phyloP scores from a whole-genome alignment of 2,329 filamentous ascomycete species.

The Fusarium goolgardi region DNA sequence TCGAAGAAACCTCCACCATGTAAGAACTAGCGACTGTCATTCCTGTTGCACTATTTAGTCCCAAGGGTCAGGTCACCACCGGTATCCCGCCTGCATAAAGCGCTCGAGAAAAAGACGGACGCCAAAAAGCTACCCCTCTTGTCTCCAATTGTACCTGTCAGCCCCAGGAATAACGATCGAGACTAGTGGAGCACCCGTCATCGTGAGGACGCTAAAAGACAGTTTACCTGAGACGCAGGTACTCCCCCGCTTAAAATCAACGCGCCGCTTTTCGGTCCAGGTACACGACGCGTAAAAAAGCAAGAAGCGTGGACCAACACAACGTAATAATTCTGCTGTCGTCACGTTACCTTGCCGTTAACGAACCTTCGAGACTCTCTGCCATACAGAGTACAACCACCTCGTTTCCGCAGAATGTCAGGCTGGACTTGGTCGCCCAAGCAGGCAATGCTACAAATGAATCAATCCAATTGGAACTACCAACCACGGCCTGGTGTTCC shows the following conservation, averaged over 20 bases:
- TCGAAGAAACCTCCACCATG: not conserved
- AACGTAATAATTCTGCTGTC: slow-evolving; percentile 27
- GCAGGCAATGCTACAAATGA: slow-evolving; percentile 34
- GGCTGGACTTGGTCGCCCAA: slow-evolving; percentile 38
- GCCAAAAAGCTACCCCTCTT: not conserved
- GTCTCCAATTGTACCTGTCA: not conserved
- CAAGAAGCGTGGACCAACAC: slow-evolving; percentile 14
- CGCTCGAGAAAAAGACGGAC: not conserved
- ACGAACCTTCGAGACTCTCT: not conserved
- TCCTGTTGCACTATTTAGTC: not conserved
- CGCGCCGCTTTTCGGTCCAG: not conserved
- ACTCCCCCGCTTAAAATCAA: slow-evolving; percentile 10
- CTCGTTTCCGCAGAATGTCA: slow-evolving; percentile 20
- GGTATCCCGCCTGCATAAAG: not conserved
- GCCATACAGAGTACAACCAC: not conserved
- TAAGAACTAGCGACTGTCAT: not conserved
- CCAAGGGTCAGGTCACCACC: not conserved
- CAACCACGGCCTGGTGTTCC: slow-evolving; percentile 9
- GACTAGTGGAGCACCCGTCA: not conserved
- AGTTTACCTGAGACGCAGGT: slow-evolving; percentile 25
- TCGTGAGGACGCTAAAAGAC: slow-evolving; percentile 10
- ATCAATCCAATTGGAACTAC: slow-evolving; percentile 1
- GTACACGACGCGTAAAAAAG: slow-evolving; percentile 8
- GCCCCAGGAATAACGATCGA: not conserved
- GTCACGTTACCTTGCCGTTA: slow-evolving; percentile 1